Evolutionary conservation across 108 stramenopile species (phyloP).

Genomic region (Epithemia pelagica): DNA sequence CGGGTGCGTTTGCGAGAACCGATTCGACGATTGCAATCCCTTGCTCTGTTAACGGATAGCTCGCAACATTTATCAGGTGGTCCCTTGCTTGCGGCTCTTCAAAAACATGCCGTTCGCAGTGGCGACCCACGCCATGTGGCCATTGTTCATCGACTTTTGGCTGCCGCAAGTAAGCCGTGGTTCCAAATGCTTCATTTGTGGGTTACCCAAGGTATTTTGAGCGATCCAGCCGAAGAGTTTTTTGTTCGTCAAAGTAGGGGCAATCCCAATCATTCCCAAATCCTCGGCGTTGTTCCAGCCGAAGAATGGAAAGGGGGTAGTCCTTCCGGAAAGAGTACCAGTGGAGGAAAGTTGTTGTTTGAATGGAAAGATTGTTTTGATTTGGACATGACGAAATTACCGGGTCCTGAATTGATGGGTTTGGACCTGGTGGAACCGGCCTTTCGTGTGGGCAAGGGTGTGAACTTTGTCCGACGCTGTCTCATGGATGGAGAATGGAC

Average conservation of each 20-base stretch:
- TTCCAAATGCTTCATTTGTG: slow-evolving; percentile 57
- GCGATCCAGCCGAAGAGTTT: slow-evolving; percentile 72
- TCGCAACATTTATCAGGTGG: slow-evolving; percentile 64
- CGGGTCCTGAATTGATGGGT: slow-evolving; percentile 54
- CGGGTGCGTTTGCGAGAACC: slow-evolving; percentile 57
- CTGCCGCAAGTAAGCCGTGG: slow-evolving; percentile 58
- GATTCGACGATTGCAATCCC: slow-evolving; percentile 38
- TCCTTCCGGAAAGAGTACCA: slow-evolving; percentile 4
- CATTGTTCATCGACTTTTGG: slow-evolving; percentile 63
- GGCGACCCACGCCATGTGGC: slow-evolving; percentile 62
- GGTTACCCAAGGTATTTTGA: slow-evolving; percentile 62
- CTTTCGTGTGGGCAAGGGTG: slow-evolving; percentile 87
- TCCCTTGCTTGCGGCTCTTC: slow-evolving; percentile 64
- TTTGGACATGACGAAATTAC: slow-evolving; percentile 59
- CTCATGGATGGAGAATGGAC: slow-evolving; percentile 68
- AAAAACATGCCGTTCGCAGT: slow-evolving; percentile 69
- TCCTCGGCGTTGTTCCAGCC: not conserved
- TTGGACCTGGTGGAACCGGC: slow-evolving; percentile 57
- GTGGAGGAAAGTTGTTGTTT: slow-evolving; percentile 28
- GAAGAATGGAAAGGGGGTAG: not conserved
- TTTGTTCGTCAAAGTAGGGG: slow-evolving; percentile 43
- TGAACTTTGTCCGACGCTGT: slow-evolving; percentile 90
- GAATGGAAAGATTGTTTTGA: slow-evolving; percentile 78
- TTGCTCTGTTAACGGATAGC: slow-evolving; percentile 78
- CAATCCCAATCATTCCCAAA: slow-evolving; percentile 8